Evolutionary conservation across 2,329 filamentous ascomycete genomes (phyloP), one percentile per base, ranked within the genome.

Genomic region (Calonectria crousiana): DNA sequence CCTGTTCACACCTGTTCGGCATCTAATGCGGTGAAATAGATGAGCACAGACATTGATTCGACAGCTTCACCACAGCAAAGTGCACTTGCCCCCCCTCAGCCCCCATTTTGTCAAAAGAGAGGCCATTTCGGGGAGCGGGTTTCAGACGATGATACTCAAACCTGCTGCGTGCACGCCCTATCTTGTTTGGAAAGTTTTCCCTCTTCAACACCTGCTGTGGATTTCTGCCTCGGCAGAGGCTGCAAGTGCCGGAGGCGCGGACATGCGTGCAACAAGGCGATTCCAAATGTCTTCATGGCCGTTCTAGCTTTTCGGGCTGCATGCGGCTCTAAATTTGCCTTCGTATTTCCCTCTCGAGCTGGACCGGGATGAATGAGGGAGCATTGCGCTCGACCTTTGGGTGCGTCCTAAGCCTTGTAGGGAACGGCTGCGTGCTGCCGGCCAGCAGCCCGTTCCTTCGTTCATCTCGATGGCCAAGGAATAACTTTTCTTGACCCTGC

Each of bases 1-100:
- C 18, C 16, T 44, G 47, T 34, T 67, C 64, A 52, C 64, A 67
- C 44, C 64, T 16, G 30, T 36, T 66, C 62, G 62, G 62, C 44
- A 66, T 47, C 62, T 34, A 62, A 28, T 62, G 56, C 56, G 56
- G 56, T 62, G 56, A 62, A 62, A 62, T 62, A 62, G 23, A 62
- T 41, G 34, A 34, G 56, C 56, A 62, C 56, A 41, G 56, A 62
- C 56, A 28, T 3, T 47, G 44, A 47, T 62, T 38, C 56, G 26
- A 41, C 56, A 62, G 23, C 36, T 62, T 18, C 8, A 41, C 23
- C 16, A 30, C 23, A 30, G 34, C 56, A 41, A 62, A 41, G 41
- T 28, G 32, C 28, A 13, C 11, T 9, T 56, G 4, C 26, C 4
- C 16, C 51, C 26, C 51, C 28, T 20, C 2, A 23, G 23, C 11